These are phyloP conservation scores for Saitozyma sp. DNA, from an alignment of 768 basidiomycete genomes.

Conservation along the genomic window DNA sequence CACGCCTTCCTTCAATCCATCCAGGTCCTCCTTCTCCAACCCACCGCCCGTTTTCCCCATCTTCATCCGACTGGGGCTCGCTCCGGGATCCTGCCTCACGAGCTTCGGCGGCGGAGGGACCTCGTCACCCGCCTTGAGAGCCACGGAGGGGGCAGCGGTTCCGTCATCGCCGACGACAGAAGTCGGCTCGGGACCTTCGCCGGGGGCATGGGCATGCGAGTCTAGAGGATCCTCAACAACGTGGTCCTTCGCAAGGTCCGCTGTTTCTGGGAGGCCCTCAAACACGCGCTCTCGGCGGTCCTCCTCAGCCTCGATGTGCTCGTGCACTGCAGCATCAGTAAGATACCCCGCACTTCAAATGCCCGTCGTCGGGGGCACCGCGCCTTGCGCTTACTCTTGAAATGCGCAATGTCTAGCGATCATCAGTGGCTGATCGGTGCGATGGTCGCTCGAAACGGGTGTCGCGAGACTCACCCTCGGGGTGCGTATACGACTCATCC, in stretches of 20 bases:
- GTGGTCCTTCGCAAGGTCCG: constrained; percentile 64
- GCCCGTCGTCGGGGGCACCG: background rate
- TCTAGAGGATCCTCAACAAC: constrained; percentile 52
- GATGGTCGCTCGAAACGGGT: too few species aligned
- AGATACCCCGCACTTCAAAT: too few species aligned
- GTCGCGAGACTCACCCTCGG: constrained; percentile 63
- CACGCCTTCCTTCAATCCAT: constrained; percentile 56
- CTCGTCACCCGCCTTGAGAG: constrained; percentile 30
- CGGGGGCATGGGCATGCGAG: constrained; percentile 45
- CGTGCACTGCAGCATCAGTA: constrained; percentile 61
- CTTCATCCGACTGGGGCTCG: constrained; percentile 32
- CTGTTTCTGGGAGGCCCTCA: constrained; percentile 66
- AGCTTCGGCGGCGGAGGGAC: constrained; percentile 19
- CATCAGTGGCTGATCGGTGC: constrained; percentile 1
- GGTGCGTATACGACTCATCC: constrained; percentile 88
- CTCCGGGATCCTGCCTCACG: constrained; percentile 21
- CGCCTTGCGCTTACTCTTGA: constrained; percentile 57
- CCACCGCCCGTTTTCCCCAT: constrained; percentile 6
- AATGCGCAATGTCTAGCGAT: constrained; percentile 67
- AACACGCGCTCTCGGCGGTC: constrained; percentile 78
- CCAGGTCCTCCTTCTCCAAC: constrained; percentile 33
- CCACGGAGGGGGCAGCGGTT: constrained; percentile 12
- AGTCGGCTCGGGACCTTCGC: constrained; percentile 28
- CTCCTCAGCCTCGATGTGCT: constrained; percentile 77
- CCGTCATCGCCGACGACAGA: constrained; percentile 26